Evolutionary conservation across 352 stramenopile species (phyloP).

Genomic region (Phytophthora boehmeriae): DNA sequence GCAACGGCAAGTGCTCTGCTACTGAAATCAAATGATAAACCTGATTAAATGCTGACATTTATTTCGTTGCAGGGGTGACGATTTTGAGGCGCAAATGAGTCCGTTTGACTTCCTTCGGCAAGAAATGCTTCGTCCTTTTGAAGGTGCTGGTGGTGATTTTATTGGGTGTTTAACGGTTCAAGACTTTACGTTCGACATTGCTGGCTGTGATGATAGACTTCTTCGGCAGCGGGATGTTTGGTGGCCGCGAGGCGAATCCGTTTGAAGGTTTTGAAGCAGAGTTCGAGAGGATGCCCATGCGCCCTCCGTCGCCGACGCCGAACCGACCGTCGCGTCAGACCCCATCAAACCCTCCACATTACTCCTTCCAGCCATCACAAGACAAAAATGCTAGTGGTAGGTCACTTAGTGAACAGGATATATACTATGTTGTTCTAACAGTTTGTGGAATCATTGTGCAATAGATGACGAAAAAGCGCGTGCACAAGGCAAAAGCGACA

Average conservation of each 20-base stretch:
- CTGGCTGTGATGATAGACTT: conserved; percentile 42
- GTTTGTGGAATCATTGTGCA: neutral
- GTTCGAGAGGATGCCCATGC: conserved; percentile 67
- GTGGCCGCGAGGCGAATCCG: conserved; percentile 37
- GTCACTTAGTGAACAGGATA: neutral
- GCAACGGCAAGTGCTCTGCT: conserved; percentile 43
- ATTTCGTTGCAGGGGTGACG: conserved; percentile 50
- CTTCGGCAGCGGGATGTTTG: conserved; percentile 53
- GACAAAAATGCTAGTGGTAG: conserved; percentile 36
- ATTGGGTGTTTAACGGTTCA: neutral
- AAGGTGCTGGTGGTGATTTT: conserved; percentile 38
- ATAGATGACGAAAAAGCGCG: conserved; percentile 34
- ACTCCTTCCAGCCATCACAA: conserved; percentile 73
- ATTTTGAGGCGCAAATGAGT: conserved; percentile 80
- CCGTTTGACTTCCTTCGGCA: conserved; percentile 83
- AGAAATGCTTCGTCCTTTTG: conserved; percentile 83
- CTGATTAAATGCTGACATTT: neutral
- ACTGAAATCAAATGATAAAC: neutral
- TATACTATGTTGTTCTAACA: neutral
- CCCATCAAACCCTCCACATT: conserved; percentile 68
- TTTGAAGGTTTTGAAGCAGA: conserved; percentile 74
- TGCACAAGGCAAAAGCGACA: conserved; percentile 61
- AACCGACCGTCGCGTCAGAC: conserved; percentile 46
- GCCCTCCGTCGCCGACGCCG: conserved; percentile 43
- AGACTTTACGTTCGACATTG: neutral